Evolutionary conservation across 78 protist genomes (phyloP), one percentile per base, ranked within the genome.

Genomic region (Dictyostelium citrinum): DNA sequence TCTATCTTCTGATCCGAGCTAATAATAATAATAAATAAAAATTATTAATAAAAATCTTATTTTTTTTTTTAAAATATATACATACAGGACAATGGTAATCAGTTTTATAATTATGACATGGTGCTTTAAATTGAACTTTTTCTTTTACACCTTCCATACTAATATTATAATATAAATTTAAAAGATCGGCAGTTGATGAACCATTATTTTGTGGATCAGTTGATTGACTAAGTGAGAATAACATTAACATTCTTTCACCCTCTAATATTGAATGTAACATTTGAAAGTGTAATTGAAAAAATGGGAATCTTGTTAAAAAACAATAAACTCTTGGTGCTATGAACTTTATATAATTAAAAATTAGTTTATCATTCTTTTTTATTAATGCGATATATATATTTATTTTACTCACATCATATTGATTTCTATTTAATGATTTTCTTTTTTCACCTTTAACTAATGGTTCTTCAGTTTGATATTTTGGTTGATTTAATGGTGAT

Each of bases 281-380:
- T 78, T 88, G 93, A 64, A 88, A 88, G 71, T 88, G 93, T 79
- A 88, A 49, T 79, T 88, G 84, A 79, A 88, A 88, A 24, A 88
- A 88, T 78, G 93, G 93, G 43, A 88, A 88, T 78, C 93, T 76
- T 29, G 82, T 88, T 27, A 88, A 33, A 22, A 88, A 67, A 68
- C 93, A 88, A 78, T 88, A 88, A 9, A 78, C 93, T 78, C 93
- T 88, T 31, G 93, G 93, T 68, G 93, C 93, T 43, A 88, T 88
- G 51, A 88, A 88, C 91, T n/a, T n/a, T n/a, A n/a, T n/a, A n/a
- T n/a, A n/a, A n/a, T n/a, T n/a, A 64, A n/a, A 20, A 64, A 27
- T 64, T 20, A 64, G 4, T 20, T n/a, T 64, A 20, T 6, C 1
- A 64, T 3, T 6, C 5, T 27, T 8, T 12, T 64, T 55, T 39